Percentiles rank a stretch among this genome's conserved stretches.
These are phyloP conservation scores for Zymoseptoria ardabiliae DNA, from an alignment of 2,329 filamentous ascomycete genomes.

Conservation along the genomic window DNA sequence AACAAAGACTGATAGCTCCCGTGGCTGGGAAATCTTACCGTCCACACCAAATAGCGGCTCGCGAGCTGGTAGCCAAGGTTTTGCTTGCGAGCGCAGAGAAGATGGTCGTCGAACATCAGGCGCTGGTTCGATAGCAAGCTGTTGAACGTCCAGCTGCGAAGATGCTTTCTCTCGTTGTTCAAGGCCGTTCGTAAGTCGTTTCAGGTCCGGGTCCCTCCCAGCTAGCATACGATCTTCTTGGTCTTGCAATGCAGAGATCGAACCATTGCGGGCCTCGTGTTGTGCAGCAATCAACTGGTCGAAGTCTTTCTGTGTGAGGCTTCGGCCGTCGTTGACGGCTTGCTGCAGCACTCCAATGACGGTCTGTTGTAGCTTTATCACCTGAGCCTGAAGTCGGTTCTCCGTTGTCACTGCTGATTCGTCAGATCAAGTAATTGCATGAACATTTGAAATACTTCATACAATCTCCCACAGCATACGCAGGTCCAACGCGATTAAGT, in stretches of 20 bases:
- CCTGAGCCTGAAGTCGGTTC: conserved; percentile 37
- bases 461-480: conserved; percentile 36
- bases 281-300: conserved; percentile 35
- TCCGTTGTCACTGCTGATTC: conserved; percentile 32
- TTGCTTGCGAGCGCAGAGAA: not conserved
- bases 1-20: not conserved
- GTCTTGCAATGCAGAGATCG: conserved; percentile 31
- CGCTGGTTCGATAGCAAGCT: not conserved
- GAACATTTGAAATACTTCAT: conserved; percentile 16
- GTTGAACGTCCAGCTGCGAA: not conserved
- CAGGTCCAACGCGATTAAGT: conserved; percentile 25
- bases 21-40: not conserved
- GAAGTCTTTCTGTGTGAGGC: conserved; percentile 33
- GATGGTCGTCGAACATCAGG: not conserved
- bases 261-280: conserved; percentile 35
- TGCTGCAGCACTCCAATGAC: conserved; percentile 39
- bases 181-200: not conserved
- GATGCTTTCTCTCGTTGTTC: not conserved
- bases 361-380: conserved; percentile 38
- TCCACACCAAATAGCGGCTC: not conserved
- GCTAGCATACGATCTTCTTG: conserved; percentile 11
- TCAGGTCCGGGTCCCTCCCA: conserved; percentile 1
- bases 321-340: conserved; percentile 35
- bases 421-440: conserved; percentile 15
- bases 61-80: not conserved